Conservation (phyloP, 106 monocot genomes). For the Platanthera zijinensis region DNA sequence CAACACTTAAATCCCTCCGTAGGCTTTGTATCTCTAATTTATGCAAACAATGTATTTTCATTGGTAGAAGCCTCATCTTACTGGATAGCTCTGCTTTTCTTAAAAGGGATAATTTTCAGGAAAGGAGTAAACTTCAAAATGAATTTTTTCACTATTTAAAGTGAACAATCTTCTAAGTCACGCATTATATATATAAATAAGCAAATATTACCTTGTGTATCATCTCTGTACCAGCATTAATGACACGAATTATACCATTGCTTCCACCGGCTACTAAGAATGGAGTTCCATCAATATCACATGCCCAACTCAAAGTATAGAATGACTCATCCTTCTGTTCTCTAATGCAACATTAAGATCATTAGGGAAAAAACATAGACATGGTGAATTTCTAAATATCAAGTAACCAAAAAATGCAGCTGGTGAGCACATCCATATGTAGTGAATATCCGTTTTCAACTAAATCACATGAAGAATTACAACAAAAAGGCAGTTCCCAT, state of each 20-base stretch:
- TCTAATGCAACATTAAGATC: neutral
- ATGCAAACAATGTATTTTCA: too few species aligned
- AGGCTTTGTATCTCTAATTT: too few species aligned
- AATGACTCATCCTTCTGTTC: conserved; percentile 71
- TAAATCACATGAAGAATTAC: neutral
- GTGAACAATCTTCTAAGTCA: too few species aligned
- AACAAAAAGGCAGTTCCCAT: neutral
- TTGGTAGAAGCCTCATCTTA: too few species aligned
- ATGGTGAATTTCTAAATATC: neutral
- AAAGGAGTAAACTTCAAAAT: too few species aligned
- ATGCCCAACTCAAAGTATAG: conserved; percentile 92
- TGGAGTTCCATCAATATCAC: conserved; percentile 72
- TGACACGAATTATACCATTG: conserved; percentile 93
- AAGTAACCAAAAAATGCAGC: neutral
- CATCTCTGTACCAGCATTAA: conserved; percentile 76
- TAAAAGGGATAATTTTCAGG: too few species aligned
- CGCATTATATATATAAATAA: too few species aligned
- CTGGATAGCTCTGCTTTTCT: too few species aligned
- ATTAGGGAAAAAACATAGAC: neutral
- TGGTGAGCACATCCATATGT: neutral
- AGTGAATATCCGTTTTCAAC: neutral
- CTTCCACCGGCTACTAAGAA: conserved; percentile 88
- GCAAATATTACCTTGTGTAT: conserved; percentile 55
- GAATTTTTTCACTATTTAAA: too few species aligned
- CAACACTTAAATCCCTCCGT: too few species aligned